Conservation (phyloP, 257 asterid genomes). For the Solanum etuberosum region DNA sequence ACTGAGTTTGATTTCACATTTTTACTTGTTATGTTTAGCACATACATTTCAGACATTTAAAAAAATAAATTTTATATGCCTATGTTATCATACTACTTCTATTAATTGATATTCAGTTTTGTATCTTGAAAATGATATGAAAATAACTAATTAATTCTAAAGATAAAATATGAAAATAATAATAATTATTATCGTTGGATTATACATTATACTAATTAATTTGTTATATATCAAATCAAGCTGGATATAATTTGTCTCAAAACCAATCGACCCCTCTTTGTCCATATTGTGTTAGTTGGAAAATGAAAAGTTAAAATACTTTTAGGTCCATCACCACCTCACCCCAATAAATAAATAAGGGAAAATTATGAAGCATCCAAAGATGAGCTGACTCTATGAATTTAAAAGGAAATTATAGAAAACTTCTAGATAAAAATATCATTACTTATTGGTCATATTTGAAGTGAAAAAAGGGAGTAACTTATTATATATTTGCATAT, state of each 20-base stretch:
- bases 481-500: not conserved
- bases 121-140: no score
- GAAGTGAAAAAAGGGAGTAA: not conserved
- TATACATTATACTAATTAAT: not conserved
- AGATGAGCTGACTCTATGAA: not conserved
- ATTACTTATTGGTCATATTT: not conserved
- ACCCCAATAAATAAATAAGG: not conserved
- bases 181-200: not conserved
- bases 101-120: no score
- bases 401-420: not conserved
- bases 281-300: not conserved
- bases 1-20: not conserved
- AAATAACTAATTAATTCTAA: no score
- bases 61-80: no score
- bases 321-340: not conserved
- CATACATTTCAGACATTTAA: no score
- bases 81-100: not conserved
- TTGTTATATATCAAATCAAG: not conserved
- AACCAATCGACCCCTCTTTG: not conserved
- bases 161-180: no score
- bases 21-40: no score
- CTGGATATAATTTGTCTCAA: not conserved
- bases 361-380: not conserved
- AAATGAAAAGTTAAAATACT: not conserved
- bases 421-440: not conserved